phyloP scores from a whole-genome alignment of 371 early-diverging fungal genomes.

The Choanephora cucurbitarum region DNA sequence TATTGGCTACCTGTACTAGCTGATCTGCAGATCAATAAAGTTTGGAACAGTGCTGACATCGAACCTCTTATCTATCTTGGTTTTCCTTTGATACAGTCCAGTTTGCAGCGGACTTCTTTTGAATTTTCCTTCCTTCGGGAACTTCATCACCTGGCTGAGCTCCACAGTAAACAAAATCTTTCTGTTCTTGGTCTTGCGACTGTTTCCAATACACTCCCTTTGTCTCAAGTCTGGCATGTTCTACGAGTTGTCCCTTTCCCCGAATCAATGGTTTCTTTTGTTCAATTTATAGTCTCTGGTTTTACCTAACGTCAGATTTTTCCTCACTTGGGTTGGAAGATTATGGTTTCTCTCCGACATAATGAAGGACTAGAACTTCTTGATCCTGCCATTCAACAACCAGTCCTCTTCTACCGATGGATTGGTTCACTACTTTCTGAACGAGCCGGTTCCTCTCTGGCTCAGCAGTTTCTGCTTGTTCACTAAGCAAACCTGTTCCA shows the following conservation, averaged over 20 bases:
- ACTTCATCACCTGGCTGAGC: neutral
- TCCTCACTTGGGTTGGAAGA: neutral
- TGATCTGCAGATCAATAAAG: neutral
- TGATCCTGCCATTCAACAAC: constrained; percentile 8
- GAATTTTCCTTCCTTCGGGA: neutral
- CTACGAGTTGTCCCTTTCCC: constrained; percentile 5
- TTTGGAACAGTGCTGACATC: neutral
- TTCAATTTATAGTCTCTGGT: neutral
- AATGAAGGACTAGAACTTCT: constrained; percentile 1
- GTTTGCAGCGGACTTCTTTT: neutral
- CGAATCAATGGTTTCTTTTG: neutral
- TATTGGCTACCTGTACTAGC: neutral
- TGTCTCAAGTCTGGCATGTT: constrained; percentile 23
- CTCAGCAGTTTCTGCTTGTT: neutral
- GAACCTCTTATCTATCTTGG: neutral
- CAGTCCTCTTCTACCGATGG: constrained; percentile 6
- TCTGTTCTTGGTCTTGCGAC: constrained; percentile 19
- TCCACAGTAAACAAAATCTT: constrained; percentile 6
- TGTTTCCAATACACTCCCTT: constrained; percentile 17
- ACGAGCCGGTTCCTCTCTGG: no score
- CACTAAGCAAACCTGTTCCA: neutral
- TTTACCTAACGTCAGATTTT: neutral
- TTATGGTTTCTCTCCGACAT: neutral
- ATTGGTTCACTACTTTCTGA: neutral
- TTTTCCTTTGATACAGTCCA: neutral